phyloP scores from a whole-genome alignment of 2,329 filamentous ascomycete species.

The Colletotrichum lindemuthianum region DNA sequence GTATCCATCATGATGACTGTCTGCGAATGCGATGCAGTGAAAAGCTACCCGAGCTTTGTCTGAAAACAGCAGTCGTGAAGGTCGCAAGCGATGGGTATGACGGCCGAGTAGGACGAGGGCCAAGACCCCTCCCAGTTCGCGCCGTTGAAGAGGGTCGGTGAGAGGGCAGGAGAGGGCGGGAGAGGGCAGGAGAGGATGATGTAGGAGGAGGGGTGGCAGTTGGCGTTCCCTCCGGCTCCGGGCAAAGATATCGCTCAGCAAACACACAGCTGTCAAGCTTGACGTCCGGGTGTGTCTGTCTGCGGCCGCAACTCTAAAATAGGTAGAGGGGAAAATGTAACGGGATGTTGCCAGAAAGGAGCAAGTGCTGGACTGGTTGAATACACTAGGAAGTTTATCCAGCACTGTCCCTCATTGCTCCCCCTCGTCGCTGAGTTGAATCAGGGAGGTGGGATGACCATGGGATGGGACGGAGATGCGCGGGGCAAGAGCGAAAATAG shows the following conservation, averaged over 20 bases:
- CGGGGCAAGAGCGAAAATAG: constrained; percentile 29
- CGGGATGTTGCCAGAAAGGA: constrained; percentile 25
- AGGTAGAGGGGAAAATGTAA: constrained; percentile 2
- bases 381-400: constrained; percentile 30
- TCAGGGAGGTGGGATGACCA: constrained; percentile 32
- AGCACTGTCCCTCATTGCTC: constrained; percentile 37
- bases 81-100: too few relatives aligned
- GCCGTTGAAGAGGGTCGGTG: constrained; percentile 21
- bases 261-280: background rate
- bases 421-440: constrained; percentile 33
- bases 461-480: constrained; percentile 10
- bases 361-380: constrained; percentile 35
- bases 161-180: background rate
- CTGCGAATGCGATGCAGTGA: background rate
- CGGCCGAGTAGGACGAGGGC: background rate
- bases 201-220: background rate
- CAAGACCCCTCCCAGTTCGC: background rate
- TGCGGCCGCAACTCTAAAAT: constrained; percentile 7
- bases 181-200: background rate
- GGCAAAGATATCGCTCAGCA: constrained; percentile 13
- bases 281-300: background rate
- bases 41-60: constrained; percentile 18
- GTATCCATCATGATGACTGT: constrained; percentile 30
- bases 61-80: background rate
- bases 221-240: constrained; percentile 1